These are phyloP conservation scores for Clarireedia paspali DNA, from an alignment of 2,329 filamentous ascomycete genomes.

Conservation along the genomic window DNA sequence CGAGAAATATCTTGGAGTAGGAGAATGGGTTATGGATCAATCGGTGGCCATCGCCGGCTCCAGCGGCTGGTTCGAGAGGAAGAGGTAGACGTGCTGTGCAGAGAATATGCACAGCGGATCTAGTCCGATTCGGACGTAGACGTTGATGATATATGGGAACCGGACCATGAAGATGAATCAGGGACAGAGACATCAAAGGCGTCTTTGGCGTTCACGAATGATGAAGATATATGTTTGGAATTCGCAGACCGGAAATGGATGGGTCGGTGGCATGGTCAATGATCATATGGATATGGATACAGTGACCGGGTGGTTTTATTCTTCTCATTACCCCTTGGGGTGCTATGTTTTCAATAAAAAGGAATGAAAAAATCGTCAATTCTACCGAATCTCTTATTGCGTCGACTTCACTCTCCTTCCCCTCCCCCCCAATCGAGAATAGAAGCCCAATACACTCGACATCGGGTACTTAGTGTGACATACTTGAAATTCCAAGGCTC, in stretches of 20 bases:
- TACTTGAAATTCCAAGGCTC: too few relatives aligned
- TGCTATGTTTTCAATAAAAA: too few relatives aligned
- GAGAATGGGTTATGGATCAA: conserved; percentile 98
- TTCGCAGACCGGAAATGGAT: background rate
- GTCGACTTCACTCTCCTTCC: too few relatives aligned
- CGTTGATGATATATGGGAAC: background rate
- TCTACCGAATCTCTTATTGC: too few relatives aligned
- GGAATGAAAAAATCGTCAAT: too few relatives aligned
- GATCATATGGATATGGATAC: too few relatives aligned
- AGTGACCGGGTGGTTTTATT: too few relatives aligned
- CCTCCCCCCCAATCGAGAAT: too few relatives aligned
- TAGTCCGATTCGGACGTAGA: background rate
- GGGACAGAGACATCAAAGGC: background rate
- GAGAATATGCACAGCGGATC: too few relatives aligned
- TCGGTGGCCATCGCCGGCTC: conserved; percentile 85
- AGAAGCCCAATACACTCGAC: too few relatives aligned
- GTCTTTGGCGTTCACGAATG: background rate
- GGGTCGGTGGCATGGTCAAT: background rate
- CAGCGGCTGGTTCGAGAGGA: conserved; percentile 86
- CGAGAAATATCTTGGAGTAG: conserved; percentile 85
- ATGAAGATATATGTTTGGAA: background rate
- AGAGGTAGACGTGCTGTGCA: conserved; percentile 43
- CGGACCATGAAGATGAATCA: background rate
- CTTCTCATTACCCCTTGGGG: too few relatives aligned
- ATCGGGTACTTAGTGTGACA: too few relatives aligned